Percentiles rank a stretch among this genome's conserved stretches.
Conservation (phyloP, 345 rosid genomes). For the Gossypium sturtianum region DNA sequence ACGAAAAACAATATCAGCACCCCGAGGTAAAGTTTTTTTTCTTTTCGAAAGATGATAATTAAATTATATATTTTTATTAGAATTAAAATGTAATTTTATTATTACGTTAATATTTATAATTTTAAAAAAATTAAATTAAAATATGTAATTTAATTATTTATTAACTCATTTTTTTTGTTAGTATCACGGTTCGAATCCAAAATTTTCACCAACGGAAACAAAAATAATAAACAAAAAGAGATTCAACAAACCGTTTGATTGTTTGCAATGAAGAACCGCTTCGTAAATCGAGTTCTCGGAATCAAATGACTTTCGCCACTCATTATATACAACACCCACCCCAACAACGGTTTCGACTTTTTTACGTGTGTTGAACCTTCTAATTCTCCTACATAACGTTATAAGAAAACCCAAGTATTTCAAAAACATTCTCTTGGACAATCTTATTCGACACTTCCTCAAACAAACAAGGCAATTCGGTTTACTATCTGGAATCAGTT, state of each 20-base stretch:
- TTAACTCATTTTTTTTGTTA: background rate
- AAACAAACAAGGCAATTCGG: slow-evolving; percentile 26
- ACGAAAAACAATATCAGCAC: background rate
- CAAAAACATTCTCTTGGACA: slow-evolving; percentile 44
- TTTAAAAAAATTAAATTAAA: too few relatives aligned
- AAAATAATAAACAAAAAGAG: background rate
- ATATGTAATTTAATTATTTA: too few relatives aligned
- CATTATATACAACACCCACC: slow-evolving; percentile 17
- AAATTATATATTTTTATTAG: too few relatives aligned
- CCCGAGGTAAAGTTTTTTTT: too few relatives aligned
- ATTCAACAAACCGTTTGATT: slow-evolving; percentile 51
- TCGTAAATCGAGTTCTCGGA: slow-evolving; percentile 87
- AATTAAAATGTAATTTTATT: too few relatives aligned
- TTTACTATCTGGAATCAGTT: slow-evolving; percentile 17
- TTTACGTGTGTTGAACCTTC: slow-evolving; percentile 25
- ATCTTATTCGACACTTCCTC: slow-evolving; percentile 40
- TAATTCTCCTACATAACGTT: slow-evolving; percentile 53
- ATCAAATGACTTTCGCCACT: slow-evolving; percentile 72
- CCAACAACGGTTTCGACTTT: too few relatives aligned
- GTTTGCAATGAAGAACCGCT: slow-evolving; percentile 94
- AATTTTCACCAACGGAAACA: background rate
- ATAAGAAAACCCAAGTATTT: slow-evolving; percentile 69
- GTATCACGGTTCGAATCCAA: slow-evolving; percentile 11
- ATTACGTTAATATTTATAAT: too few relatives aligned
- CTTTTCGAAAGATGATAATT: too few relatives aligned